A percentile compares a stretch with the other conserved stretches of the same genome.
phyloP scores from a whole-genome alignment of 2,329 filamentous ascomycete genomes.

The Sporothrix variecibatus region DNA sequence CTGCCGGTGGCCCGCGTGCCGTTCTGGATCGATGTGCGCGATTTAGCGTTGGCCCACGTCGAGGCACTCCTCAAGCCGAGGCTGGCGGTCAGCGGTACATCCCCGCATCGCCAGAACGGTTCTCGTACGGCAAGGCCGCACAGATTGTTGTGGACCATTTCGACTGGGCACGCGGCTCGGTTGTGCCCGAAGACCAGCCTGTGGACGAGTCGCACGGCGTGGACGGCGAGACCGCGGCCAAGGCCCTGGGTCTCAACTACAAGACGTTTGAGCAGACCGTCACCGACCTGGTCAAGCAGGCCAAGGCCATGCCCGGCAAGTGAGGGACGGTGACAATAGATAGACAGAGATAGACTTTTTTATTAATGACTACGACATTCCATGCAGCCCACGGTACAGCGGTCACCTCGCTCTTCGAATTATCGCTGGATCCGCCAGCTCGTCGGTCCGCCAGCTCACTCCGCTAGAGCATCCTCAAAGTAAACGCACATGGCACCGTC shows the following conservation, averaged over 20 bases:
- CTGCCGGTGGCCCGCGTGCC: constrained; percentile 26
- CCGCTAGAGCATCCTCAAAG: constrained; percentile 21
- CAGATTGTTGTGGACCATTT: constrained; percentile 47
- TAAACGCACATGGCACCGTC: constrained; percentile 34
- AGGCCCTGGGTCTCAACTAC: constrained; percentile 23
- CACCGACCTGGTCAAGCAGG: constrained; percentile 22
- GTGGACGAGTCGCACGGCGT: constrained; percentile 27
- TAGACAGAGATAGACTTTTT: background rate
- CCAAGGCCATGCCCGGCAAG: background rate
- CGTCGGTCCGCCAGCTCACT: background rate
- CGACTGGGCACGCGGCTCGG: constrained; percentile 35
- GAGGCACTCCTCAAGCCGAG: constrained; percentile 17
- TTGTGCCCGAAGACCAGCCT: constrained; percentile 16
- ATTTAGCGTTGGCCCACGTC: constrained; percentile 23
- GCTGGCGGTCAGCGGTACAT: constrained; percentile 35
- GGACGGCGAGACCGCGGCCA: constrained; percentile 24
- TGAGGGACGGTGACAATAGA: background rate
- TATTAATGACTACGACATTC: background rate
- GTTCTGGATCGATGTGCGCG: constrained; percentile 27
- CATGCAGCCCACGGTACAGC: background rate
- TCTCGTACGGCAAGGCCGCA: constrained; percentile 49
- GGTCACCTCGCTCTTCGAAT: no score
- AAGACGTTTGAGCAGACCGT: constrained; percentile 26
- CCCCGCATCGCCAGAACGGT: constrained; percentile 44
- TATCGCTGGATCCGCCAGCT: background rate